Conservation (phyloP, 352 stramenopile genomes). For the Phytopythium helicoides region DNA sequence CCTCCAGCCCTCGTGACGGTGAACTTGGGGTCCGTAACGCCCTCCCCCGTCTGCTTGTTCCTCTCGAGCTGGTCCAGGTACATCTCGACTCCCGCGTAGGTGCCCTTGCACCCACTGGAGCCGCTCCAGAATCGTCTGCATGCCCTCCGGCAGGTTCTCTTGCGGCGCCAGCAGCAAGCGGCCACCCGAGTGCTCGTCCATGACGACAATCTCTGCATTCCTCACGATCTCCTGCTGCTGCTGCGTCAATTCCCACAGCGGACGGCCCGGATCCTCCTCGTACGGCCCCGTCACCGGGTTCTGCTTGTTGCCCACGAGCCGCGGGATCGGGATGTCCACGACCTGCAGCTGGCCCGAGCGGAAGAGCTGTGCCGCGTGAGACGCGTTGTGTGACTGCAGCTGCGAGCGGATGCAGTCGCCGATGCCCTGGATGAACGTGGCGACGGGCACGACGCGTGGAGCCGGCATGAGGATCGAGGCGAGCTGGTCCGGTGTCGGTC, state of each 20-base stretch:
- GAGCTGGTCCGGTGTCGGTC: not conserved
- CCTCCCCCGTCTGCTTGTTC: not conserved
- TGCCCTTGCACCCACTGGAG: conserved; percentile 43
- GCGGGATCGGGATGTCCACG: conserved; percentile 27
- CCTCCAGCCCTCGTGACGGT: conserved; percentile 31
- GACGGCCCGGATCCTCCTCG: conserved; percentile 23
- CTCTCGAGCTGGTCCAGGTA: conserved; percentile 16
- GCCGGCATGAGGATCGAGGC: conserved; percentile 1
- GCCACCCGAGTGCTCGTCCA: conserved; percentile 23
- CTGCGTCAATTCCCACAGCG: conserved; percentile 20
- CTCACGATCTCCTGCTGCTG: conserved; percentile 27
- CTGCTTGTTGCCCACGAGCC: conserved; percentile 31
- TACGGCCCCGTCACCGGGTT: conserved; percentile 22
- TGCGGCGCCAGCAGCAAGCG: conserved; percentile 27
- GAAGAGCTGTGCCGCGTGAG: conserved; percentile 21
- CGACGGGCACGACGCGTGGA: conserved; percentile 17
- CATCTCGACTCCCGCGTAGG: conserved; percentile 36
- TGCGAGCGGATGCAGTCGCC: conserved; percentile 24
- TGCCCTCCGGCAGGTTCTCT: conserved; percentile 28
- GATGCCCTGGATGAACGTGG: conserved; percentile 27
- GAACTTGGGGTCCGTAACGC: conserved; percentile 18
- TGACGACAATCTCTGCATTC: conserved; percentile 27
- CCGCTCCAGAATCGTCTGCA: conserved; percentile 23
- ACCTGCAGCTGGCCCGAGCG: conserved; percentile 25
- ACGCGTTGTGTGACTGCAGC: conserved; percentile 15